A percentile compares a stretch with the other conserved stretches of the same genome.
Evolutionary conservation across 140 eudicot genomes (phyloP).

Genomic region (Stevia rebaudiana): DNA sequence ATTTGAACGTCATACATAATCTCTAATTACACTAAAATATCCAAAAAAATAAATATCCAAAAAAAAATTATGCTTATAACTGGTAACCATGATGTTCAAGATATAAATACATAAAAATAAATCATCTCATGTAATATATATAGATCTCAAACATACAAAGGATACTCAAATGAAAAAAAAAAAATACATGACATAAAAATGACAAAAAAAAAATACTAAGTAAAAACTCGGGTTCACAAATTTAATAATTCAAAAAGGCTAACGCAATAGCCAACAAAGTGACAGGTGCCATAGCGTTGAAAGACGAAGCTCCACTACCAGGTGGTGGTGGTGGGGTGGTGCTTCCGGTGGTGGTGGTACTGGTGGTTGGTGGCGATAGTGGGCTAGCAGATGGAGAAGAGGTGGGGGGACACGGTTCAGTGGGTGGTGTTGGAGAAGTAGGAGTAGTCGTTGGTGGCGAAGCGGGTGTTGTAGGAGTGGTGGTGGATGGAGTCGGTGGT

Average conservation of each 20-base stretch:
- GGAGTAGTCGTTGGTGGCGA: conserved; percentile 8
- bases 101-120: no score
- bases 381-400: conserved; percentile 21
- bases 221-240: not conserved
- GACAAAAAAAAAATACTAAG: no score
- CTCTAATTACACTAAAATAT: no score
- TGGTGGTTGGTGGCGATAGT: conserved; percentile 16
- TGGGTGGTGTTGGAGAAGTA: conserved; percentile 6
- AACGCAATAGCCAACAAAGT: conserved; percentile 7
- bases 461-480: conserved; percentile 5
- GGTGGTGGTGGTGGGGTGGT: conserved; percentile 11
- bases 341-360: not conserved
- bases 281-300: not conserved
- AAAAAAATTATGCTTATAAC: no score
- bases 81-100: no score
- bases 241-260: conserved; percentile 14
- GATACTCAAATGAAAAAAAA: no score
- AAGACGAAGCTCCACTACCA: conserved; percentile 8
- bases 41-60: no score
- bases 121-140: no score
- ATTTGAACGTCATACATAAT: no score
- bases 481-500: conserved; percentile 15
- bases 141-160: no score
- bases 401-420: conserved; percentile 26
- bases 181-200: no score